Evolutionary conservation across 495 filamentous ascomycete genomes (phyloP).

Genomic region (Aspergillus taichungensis): DNA sequence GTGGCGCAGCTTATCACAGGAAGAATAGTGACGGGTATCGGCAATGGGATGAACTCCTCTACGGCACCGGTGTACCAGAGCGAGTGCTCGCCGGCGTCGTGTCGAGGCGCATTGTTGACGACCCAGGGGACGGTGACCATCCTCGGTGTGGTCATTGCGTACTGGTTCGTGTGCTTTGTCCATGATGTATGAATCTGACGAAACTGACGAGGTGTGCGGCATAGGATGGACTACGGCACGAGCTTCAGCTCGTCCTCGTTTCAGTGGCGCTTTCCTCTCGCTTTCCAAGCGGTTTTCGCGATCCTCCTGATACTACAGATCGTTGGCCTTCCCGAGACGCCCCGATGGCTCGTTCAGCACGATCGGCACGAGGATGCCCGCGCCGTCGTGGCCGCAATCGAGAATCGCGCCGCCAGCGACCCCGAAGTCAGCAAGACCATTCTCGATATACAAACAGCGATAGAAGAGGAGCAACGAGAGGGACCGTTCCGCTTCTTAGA

Average conservation of each 20-base stretch:
- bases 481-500: constrained; percentile 33
- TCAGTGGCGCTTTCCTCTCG: constrained; percentile 50
- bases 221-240: constrained; percentile 47
- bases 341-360: constrained; percentile 46
- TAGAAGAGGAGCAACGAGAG: constrained; percentile 28
- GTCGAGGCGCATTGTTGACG: constrained; percentile 53
- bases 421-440: constrained; percentile 9
- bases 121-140: constrained; percentile 34
- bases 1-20: constrained; percentile 42
- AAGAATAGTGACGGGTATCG: constrained; percentile 39
- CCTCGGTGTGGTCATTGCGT: constrained; percentile 34
- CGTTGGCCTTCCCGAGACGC: constrained; percentile 54
- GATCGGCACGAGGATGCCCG: constrained; percentile 42
- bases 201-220: constrained; percentile 21
- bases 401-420: constrained; percentile 10
- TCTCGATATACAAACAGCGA: constrained; percentile 25
- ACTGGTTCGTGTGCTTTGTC: constrained; percentile 14
- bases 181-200: neutral
- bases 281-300: constrained; percentile 52
- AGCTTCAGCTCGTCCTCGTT: constrained; percentile 39
- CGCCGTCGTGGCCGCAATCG: constrained; percentile 15
- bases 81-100: constrained; percentile 47
- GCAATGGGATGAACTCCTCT: constrained; percentile 43
- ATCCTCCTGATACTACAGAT: constrained; percentile 47
- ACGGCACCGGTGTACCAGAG: constrained; percentile 45